These are phyloP conservation scores for Solanum medicagineum DNA, from an alignment of 257 asterid genomes.

Conservation along the genomic window DNA sequence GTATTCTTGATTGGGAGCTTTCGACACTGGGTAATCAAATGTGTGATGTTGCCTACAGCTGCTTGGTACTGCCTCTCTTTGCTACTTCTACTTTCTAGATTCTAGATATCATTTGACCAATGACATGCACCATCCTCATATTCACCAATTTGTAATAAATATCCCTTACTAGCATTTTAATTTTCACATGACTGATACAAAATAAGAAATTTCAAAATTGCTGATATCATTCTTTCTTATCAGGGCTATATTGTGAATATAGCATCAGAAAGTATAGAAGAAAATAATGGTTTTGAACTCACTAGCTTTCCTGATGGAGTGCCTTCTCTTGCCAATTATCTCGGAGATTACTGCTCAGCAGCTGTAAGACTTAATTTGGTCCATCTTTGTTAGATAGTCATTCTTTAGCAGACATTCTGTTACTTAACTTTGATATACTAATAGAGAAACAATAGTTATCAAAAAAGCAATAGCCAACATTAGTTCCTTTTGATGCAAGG, in stretches of 20 bases:
- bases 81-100: background rate
- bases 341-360: constrained; percentile 66
- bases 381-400: background rate
- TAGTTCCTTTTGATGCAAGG: background rate
- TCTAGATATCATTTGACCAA: background rate
- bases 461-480: background rate
- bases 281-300: constrained; percentile 48
- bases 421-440: background rate
- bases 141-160: background rate
- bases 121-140: background rate
- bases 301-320: constrained; percentile 65
- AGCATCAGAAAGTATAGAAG: constrained; percentile 31
- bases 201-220: background rate
- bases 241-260: constrained; percentile 68
- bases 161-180: background rate
- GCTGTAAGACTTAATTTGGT: constrained; percentile 37
- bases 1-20: constrained; percentile 93
- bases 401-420: background rate
- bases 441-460: background rate
- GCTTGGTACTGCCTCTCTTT: constrained; percentile 53
- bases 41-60: constrained; percentile 92
- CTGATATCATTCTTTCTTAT: constrained; percentile 3
- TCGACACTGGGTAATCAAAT: constrained; percentile 95
- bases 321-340: constrained; percentile 69
- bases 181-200: background rate